phyloP scores from a whole-genome alignment of 164 flowering plant genomes.

The Chloranthus sessilifolius region DNA sequence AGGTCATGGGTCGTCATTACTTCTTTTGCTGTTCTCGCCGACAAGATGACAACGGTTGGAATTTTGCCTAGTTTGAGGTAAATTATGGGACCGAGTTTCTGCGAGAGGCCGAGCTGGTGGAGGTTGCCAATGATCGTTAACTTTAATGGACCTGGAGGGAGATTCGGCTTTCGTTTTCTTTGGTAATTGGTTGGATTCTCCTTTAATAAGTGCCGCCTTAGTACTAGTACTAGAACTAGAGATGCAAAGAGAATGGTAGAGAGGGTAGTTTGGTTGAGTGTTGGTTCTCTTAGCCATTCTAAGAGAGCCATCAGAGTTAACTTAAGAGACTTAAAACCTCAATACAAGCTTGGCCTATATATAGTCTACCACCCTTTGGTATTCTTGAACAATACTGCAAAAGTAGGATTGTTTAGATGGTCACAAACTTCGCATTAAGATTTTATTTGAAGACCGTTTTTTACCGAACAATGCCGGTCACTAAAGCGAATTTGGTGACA shows the following conservation, averaged over 20 bases:
- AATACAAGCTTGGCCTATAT: too few species aligned
- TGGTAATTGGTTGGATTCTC: too few species aligned
- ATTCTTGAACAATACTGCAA: too few species aligned
- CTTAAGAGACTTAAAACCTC: too few species aligned
- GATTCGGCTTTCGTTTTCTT: conserved; percentile 16
- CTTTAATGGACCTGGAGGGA: conserved; percentile 46
- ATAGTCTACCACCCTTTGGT: too few species aligned
- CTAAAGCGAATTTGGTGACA: too few species aligned
- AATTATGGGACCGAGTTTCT: conserved; percentile 44
- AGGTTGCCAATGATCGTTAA: conserved; percentile 62
- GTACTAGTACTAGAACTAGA: background rate
- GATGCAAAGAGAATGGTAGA: background rate
- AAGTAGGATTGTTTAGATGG: too few species aligned
- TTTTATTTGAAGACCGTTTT: too few species aligned
- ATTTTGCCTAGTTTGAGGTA: conserved; percentile 42
- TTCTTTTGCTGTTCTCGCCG: conserved; percentile 45
- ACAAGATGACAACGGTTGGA: conserved; percentile 51
- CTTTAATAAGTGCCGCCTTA: background rate
- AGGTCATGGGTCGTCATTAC: conserved; percentile 56
- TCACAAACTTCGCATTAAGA: too few species aligned
- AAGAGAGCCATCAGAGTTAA: background rate
- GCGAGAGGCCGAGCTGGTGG: conserved; percentile 49
- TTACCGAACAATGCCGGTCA: too few species aligned
- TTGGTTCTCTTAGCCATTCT: background rate
- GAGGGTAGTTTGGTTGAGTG: background rate